Evolutionary conservation across 805 yeast species (phyloP).

Genomic region (Saturnispora sekii): DNA sequence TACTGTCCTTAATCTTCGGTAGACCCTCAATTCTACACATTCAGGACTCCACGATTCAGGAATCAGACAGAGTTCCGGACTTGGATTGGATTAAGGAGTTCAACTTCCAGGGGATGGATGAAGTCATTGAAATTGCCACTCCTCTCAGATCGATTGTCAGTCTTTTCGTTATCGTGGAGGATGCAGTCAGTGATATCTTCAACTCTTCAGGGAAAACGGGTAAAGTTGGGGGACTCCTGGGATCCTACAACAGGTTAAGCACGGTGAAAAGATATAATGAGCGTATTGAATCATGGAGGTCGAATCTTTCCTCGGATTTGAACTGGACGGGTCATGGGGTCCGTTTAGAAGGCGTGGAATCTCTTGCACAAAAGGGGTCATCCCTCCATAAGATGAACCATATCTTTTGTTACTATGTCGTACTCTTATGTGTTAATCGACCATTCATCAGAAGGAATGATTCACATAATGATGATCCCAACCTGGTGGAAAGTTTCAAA

Average conservation of each 20-base stretch:
- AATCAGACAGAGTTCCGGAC: slow-evolving; percentile 50
- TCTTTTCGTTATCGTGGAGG: slow-evolving; percentile 35
- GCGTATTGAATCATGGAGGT: slow-evolving; percentile 33
- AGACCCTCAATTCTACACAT: slow-evolving; percentile 46
- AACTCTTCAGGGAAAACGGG: slow-evolving; percentile 7
- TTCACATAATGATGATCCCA: not conserved
- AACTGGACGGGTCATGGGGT: slow-evolving; percentile 36
- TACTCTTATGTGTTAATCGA: slow-evolving; percentile 47
- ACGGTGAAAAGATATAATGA: slow-evolving; percentile 6
- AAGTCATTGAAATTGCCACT: slow-evolving; percentile 29
- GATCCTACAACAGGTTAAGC: not conserved
- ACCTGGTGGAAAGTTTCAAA: slow-evolving; percentile 23
- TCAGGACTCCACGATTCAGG: slow-evolving; percentile 51
- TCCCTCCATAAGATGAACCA: slow-evolving; percentile 45
- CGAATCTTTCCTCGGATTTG: slow-evolving; percentile 37
- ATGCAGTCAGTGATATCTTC: slow-evolving; percentile 36
- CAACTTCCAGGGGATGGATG: slow-evolving; percentile 29
- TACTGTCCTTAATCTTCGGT: slow-evolving; percentile 49
- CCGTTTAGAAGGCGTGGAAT: not conserved
- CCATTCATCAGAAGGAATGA: slow-evolving; percentile 32
- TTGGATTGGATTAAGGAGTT: slow-evolving; percentile 53
- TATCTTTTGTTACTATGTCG: slow-evolving; percentile 49
- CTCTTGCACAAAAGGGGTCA: slow-evolving; percentile 32
- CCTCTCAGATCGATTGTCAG: slow-evolving; percentile 35
- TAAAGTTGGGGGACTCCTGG: not conserved